Conservation (phyloP, 257 asterid genomes). For the Anisodus tanguticus region DNA sequence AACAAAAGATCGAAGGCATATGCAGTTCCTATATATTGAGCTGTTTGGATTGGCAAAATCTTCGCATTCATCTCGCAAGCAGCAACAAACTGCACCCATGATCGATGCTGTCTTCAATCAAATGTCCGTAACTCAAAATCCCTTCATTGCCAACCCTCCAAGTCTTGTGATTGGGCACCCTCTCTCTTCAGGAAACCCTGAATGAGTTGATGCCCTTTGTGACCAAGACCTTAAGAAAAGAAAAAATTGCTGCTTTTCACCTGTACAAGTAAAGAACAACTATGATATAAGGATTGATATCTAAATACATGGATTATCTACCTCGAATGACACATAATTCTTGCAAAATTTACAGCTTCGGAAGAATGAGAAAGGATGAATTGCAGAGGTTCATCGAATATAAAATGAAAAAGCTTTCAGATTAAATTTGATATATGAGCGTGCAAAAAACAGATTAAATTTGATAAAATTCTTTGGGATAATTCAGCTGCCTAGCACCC, state of each 20-base stretch:
- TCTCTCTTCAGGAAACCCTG: constrained; percentile 23
- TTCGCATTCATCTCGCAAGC: constrained; percentile 73
- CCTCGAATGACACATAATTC: not conserved
- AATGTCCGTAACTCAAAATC: not conserved
- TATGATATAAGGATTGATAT: not conserved
- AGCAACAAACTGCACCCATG: constrained; percentile 92
- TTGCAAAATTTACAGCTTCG: not conserved
- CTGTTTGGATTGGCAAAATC: constrained; percentile 70
- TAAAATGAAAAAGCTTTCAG: not conserved
- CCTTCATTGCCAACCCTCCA: constrained; percentile 20
- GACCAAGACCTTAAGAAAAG: not conserved
- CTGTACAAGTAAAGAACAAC: constrained; percentile 23
- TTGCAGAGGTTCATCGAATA: not conserved
- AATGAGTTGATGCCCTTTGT: constrained; percentile 22
- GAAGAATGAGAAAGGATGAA: not conserved
- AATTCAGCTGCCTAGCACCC: constrained; percentile 16
- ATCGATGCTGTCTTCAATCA: constrained; percentile 33
- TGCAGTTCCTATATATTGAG: constrained; percentile 63
- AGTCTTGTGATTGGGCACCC: constrained; percentile 9
- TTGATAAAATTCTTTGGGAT: not conserved
- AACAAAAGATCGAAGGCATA: constrained; percentile 66
- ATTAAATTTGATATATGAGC: not conserved
- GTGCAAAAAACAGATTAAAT: too few relatives aligned
- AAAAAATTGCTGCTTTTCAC: not conserved
- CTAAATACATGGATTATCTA: not conserved